Evolutionary conservation across 225 moss, liverwort and hornwort genomes (phyloP).

Genomic region (Neckera pumila): DNA sequence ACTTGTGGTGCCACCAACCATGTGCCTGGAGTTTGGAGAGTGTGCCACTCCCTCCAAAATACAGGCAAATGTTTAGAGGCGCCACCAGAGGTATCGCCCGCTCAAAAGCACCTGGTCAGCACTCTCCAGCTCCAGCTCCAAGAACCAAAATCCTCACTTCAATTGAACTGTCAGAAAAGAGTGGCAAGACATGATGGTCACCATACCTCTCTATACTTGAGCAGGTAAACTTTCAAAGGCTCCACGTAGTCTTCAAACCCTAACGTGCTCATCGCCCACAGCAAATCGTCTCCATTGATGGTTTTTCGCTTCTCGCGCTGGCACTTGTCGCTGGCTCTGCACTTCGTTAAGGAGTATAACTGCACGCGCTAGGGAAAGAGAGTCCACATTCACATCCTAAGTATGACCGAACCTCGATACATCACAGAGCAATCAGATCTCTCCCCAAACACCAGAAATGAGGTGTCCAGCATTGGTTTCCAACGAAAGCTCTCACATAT

Average conservation of each 20-base stretch:
- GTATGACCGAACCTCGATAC: neutral
- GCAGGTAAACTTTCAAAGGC: slow-evolving; percentile 79
- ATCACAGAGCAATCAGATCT: neutral
- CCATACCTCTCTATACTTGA: slow-evolving; percentile 78
- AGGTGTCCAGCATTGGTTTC: too few species aligned
- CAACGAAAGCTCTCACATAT: neutral
- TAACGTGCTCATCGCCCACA: slow-evolving; percentile 99
- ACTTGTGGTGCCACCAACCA: neutral
- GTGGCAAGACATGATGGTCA: neutral
- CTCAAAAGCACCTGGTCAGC: neutral
- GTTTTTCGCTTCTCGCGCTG: slow-evolving; percentile 90
- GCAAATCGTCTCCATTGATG: slow-evolving; percentile 84
- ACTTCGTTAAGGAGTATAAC: slow-evolving; percentile 20
- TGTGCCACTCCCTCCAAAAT: neutral
- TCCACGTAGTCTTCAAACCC: slow-evolving; percentile 97
- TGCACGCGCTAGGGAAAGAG: neutral
- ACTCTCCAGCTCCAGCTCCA: neutral
- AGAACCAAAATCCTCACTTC: neutral
- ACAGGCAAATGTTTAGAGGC: neutral
- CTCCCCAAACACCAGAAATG: neutral
- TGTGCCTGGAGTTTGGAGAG: neutral
- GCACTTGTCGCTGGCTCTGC: slow-evolving; percentile 94
- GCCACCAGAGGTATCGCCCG: neutral
- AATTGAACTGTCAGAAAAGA: neutral
- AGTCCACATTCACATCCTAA: neutral